A percentile compares a stretch with the other conserved stretches of the same genome.
These are phyloP conservation scores for Trametes villosa DNA, from an alignment of 768 basidiomycete genomes.

Conservation along the genomic window DNA sequence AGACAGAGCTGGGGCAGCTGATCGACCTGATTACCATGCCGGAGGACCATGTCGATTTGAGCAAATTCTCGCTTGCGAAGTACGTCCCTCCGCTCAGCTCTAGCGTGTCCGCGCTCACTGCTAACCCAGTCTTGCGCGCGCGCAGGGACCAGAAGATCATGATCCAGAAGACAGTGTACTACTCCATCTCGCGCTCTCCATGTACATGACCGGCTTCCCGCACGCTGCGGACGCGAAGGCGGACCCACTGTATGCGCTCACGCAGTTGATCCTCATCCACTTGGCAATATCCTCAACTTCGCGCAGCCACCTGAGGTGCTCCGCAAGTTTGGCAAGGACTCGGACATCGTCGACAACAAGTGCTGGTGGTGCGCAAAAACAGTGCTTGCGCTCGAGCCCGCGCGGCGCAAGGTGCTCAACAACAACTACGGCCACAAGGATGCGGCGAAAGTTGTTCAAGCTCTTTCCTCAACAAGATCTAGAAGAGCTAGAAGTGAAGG, in stretches of 20 bases:
- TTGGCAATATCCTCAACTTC: constrained; percentile 97
- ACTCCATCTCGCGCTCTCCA: constrained; percentile 96
- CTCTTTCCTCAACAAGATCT: constrained; percentile 90
- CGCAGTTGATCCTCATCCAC: constrained; percentile 82
- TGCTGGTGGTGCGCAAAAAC: constrained; percentile 96
- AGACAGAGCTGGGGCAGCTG: constrained; percentile 96
- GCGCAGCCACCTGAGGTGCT: constrained; percentile 88
- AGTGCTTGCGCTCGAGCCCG: constrained; percentile 64
- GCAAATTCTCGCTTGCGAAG: constrained; percentile 90
- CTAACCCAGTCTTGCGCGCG: background rate
- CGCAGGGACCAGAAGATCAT: constrained; percentile 88
- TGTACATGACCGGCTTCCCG: constrained; percentile 76
- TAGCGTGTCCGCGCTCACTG: background rate
- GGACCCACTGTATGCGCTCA: constrained; percentile 71
- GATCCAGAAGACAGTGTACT: constrained; percentile 96
- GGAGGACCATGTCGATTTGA: constrained; percentile 85
- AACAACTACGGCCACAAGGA: constrained; percentile 68
- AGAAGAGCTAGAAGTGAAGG: constrained; percentile 55
- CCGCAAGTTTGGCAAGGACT: constrained; percentile 97
- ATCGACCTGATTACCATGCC: constrained; percentile 96
- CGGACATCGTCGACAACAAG: constrained; percentile 98
- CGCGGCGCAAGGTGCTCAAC: constrained; percentile 62
- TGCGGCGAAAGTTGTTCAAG: constrained; percentile 71
- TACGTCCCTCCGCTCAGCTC: constrained; percentile 37
- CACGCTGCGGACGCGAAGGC: constrained; percentile 47